Evolutionary conservation across 345 rosid genomes (phyloP), one percentile per base, ranked within the genome.

Genomic region (Acer saccharum): DNA sequence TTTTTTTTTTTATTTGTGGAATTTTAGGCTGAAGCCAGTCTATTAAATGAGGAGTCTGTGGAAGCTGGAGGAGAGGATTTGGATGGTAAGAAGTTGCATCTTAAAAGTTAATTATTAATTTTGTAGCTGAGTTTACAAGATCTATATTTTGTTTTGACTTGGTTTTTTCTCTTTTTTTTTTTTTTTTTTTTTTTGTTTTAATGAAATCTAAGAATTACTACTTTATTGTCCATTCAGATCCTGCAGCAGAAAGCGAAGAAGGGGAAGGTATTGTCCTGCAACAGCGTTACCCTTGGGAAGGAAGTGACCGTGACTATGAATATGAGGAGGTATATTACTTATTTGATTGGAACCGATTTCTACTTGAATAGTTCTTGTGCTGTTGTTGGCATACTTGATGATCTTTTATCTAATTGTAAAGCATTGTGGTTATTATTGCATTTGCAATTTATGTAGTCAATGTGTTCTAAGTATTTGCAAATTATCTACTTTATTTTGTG

Each of bases 281-380:
- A 55, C 91, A 90, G 70, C 87, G 83, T 35, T 89, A 86, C 82
- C 94, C 98, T 44, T 97, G 99, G 99, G 98, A 94, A 72, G 98
- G 95, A 75, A 91, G 84, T 81, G 96, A 94, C 60, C 94, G 98
- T 55, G 99, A 94, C 78, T 97, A 97, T 81, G 43, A 64, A 1
- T 97, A 97, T 44, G 98, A 93, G 25, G 99, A 97, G 93, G 99
- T 94, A 78, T 61, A 21, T 67, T 7, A 1, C 23, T 70, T 44
- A 46, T 29, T 4, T 64, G 9, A 14, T 2, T 17, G 6, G 54
- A 29, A 66, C 13, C 9, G 44, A 64, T 10, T 76, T 54, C 8
- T 58, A 12, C 13, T 8, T 17, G 8, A 64, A 17, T 68, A 60
- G 3, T 68, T 32, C 17, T 3, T 63, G 10, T 18, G 16, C 32